Evolutionary conservation across 495 filamentous ascomycete genomes (phyloP).

Genomic region (Jackrogersella minutella): DNA sequence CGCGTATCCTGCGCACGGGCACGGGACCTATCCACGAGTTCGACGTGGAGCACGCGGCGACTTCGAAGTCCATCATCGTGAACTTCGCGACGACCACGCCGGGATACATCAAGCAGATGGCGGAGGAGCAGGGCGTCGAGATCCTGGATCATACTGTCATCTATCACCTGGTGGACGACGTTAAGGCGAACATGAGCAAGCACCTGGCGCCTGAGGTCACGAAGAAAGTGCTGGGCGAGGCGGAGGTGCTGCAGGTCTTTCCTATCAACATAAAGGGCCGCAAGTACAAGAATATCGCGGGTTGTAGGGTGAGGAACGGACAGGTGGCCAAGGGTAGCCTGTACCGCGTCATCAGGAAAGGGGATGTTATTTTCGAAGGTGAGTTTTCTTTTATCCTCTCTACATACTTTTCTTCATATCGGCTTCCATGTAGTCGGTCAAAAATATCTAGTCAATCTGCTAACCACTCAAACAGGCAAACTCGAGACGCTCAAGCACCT

Average conservation of each 20-base stretch:
- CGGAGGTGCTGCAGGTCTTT: constrained; percentile 84
- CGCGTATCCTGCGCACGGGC: constrained; percentile 76
- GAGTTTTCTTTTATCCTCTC: constrained; percentile 49
- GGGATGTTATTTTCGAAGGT: constrained; percentile 81
- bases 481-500: constrained; percentile 85
- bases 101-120: constrained; percentile 70
- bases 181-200: constrained; percentile 72
- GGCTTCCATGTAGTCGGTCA: no score
- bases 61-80: constrained; percentile 74
- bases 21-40: constrained; percentile 84
- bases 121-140: constrained; percentile 71
- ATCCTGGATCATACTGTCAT: constrained; percentile 92
- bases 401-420: no score
- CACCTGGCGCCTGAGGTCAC: constrained; percentile 70
- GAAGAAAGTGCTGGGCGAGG: constrained; percentile 80
- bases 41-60: constrained; percentile 86
- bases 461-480: constrained; percentile 60
- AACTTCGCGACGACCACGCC: constrained; percentile 85
- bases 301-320: constrained; percentile 88
- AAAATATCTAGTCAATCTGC: background rate
- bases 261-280: constrained; percentile 79
- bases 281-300: constrained; percentile 76
- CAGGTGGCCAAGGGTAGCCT: constrained; percentile 65
- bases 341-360: constrained; percentile 74
- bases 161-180: constrained; percentile 86